phyloP scores from a whole-genome alignment of 1,284 basidiomycete genomes.

The Pseudomicrostroma phylloplanum region DNA sequence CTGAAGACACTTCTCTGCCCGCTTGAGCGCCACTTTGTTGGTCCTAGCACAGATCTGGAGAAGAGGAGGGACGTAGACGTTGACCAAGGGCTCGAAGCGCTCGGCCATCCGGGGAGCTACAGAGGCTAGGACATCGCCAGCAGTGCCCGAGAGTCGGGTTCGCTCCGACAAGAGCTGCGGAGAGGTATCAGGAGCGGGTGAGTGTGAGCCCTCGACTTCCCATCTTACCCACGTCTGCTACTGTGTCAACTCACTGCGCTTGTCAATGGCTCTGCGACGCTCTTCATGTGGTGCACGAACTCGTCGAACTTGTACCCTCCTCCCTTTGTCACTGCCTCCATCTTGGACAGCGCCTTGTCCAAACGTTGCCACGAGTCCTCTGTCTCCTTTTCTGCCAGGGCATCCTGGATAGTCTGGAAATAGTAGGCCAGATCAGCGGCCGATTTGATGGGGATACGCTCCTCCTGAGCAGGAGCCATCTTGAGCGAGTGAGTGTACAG shows the following conservation, averaged over 20 bases:
- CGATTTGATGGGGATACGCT: constrained; percentile 5
- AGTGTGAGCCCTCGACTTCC: not conserved
- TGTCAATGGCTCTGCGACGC: constrained; percentile 22
- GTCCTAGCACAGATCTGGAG: constrained; percentile 54
- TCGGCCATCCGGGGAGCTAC: constrained; percentile 53
- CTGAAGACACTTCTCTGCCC: constrained; percentile 53
- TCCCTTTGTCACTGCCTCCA: constrained; percentile 37
- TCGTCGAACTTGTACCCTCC: constrained; percentile 34
- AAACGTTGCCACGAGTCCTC: constrained; percentile 45
- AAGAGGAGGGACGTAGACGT: constrained; percentile 53
- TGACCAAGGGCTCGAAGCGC: constrained; percentile 52
- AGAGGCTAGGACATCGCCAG: constrained; percentile 54
- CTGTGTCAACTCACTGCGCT: constrained; percentile 18
- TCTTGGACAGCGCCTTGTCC: constrained; percentile 24
- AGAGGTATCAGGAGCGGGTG: constrained; percentile 2
- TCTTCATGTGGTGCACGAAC: constrained; percentile 27
- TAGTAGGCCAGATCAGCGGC: constrained; percentile 9
- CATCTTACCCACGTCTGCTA: not conserved
- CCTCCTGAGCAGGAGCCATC: not conserved
- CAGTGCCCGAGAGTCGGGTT: constrained; percentile 54
- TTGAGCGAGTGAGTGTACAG: not conserved
- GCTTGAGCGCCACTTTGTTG: constrained; percentile 55
- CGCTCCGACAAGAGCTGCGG: constrained; percentile 55
- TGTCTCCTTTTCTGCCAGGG: constrained; percentile 24
- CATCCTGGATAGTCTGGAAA: constrained; percentile 7